Percentiles rank a stretch among this genome's conserved stretches.
Evolutionary conservation across 805 yeast species (phyloP).

Genomic region (Kuraishia floccosa): DNA sequence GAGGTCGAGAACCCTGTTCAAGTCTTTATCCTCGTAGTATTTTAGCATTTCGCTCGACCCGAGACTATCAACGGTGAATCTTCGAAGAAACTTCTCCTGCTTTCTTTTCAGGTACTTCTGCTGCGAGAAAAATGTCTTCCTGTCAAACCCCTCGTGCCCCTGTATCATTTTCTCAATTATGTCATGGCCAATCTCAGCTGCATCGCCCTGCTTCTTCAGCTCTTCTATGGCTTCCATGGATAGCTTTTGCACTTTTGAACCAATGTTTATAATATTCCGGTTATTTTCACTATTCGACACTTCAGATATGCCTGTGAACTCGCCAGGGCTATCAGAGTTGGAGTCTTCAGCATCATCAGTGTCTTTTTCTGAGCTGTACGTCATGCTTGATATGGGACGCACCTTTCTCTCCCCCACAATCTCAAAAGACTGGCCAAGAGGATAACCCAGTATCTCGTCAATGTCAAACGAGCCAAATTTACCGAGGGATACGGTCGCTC

Average conservation of each 20-base stretch:
- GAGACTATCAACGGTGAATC: constrained; percentile 73
- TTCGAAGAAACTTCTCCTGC: constrained; percentile 79
- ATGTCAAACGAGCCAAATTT: constrained; percentile 84
- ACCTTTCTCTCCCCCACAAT: constrained; percentile 47
- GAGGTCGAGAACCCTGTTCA: constrained; percentile 61
- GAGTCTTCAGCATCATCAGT: constrained; percentile 14
- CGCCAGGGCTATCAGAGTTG: constrained; percentile 11
- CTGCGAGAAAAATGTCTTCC: constrained; percentile 83
- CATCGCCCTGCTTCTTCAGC: constrained; percentile 62
- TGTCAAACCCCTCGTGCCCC: constrained; percentile 77
- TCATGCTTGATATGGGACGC: constrained; percentile 32
- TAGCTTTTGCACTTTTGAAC: constrained; percentile 63
- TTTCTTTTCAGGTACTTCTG: constrained; percentile 87
- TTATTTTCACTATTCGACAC: constrained; percentile 44
- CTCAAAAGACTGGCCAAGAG: constrained; percentile 86
- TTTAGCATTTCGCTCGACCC: constrained; percentile 63
- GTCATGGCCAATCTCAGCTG: constrained; percentile 53
- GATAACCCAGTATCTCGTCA: constrained; percentile 65
- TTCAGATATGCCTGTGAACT: constrained; percentile 15
- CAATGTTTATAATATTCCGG: constrained; percentile 54
- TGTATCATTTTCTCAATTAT: constrained; percentile 76
- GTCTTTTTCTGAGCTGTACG: constrained; percentile 10
- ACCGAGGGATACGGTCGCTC: constrained; percentile 62
- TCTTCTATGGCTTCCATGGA: constrained; percentile 74
- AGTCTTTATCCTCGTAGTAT: constrained; percentile 69